These are phyloP conservation scores for Rhodofomes roseus DNA, from an alignment of 1,284 basidiomycete genomes.

Conservation along the genomic window DNA sequence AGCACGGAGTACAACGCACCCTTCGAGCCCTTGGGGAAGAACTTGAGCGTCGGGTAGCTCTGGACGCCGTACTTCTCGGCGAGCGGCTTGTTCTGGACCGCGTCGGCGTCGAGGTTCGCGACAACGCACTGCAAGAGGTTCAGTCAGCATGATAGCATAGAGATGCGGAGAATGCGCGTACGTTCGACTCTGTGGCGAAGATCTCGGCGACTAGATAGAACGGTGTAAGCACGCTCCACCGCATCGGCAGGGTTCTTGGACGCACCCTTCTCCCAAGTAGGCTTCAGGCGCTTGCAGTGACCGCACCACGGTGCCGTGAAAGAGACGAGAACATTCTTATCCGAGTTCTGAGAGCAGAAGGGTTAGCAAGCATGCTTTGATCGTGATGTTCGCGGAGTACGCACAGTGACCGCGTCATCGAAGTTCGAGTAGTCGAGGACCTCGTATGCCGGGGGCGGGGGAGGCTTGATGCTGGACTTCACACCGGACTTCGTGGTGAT, in stretches of 20 bases:
- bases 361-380: no score
- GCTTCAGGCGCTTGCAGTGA: conserved; percentile 87
- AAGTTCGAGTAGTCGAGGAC: conserved; percentile 75
- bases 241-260: not conserved
- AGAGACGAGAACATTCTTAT: conserved; percentile 85
- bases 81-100: conserved; percentile 73
- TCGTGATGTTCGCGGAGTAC: not conserved
- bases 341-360: conserved; percentile 59
- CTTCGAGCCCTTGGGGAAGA: conserved; percentile 75
- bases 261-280: conserved; percentile 72
- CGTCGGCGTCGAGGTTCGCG: conserved; percentile 90
- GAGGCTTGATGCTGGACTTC: conserved; percentile 83
- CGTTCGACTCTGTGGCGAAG: conserved; percentile 77
- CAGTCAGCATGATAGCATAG: not conserved
- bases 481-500: conserved; percentile 74
- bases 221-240: conserved; percentile 1
- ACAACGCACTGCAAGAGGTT: conserved; percentile 64
- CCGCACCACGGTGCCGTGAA: conserved; percentile 91
- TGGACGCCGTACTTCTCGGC: conserved; percentile 72
- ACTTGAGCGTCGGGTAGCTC: conserved; percentile 90
- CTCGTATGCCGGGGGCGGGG: conserved; percentile 71
- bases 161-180: conserved; percentile 30
- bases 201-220: conserved; percentile 57
- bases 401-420: conserved; percentile 68
- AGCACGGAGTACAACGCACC: conserved; percentile 6